A percentile compares a stretch with the other conserved stretches of the same genome.
phyloP scores from a whole-genome alignment of 441 rosid species.

The Populus tomentosa region DNA sequence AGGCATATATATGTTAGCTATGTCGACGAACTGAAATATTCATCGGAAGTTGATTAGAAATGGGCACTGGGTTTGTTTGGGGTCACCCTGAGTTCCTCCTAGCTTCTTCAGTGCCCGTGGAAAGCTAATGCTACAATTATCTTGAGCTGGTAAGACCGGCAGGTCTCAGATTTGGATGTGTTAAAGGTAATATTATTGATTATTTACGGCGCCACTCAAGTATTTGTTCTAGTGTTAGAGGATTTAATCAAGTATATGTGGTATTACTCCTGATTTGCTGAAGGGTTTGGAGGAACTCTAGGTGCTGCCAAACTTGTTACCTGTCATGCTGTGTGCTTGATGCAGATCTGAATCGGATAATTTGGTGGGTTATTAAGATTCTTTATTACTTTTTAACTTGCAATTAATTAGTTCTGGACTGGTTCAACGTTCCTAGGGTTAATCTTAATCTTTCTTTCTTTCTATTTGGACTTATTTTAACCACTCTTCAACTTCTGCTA shows the following conservation, averaged over 20 bases:
- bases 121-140: background rate
- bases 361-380: background rate
- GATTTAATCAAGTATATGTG: background rate
- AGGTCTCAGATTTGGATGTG: background rate
- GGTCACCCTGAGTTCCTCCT: constrained; percentile 24
- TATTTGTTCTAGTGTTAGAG: background rate
- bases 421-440: too few relatives aligned
- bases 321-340: background rate
- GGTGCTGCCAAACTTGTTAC: constrained; percentile 15
- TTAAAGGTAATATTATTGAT: background rate
- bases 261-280: constrained; percentile 2
- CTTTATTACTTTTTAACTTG: background rate
- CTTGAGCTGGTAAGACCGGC: background rate
- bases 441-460: too few relatives aligned
- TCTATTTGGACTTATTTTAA: too few relatives aligned
- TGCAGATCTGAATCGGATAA: background rate
- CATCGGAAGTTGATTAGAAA: background rate
- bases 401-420: too few relatives aligned
- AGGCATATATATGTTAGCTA: background rate
- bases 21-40: background rate
- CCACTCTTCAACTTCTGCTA: too few relatives aligned
- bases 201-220: background rate
- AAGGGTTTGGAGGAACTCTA: constrained; percentile 30
- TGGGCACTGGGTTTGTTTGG: constrained; percentile 7
- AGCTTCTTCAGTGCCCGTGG: constrained; percentile 14